These are phyloP conservation scores for Cutaneotrichosporon sp. DNA, from an alignment of 1,284 basidiomycete genomes.

Conservation along the genomic window DNA sequence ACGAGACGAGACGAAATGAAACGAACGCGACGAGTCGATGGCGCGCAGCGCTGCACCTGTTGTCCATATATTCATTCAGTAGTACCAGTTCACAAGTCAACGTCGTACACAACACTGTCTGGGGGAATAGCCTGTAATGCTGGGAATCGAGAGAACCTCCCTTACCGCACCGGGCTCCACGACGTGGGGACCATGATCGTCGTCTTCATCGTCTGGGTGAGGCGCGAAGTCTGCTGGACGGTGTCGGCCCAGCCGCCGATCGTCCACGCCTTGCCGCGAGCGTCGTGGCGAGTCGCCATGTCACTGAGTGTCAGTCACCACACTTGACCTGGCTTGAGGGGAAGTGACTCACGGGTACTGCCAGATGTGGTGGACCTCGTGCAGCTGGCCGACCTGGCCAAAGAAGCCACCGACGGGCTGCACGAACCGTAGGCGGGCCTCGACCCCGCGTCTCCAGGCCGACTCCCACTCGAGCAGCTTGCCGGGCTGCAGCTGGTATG, in stretches of 20 bases:
- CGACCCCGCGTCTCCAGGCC: conserved; percentile 85
- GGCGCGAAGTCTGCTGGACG: conserved; percentile 61
- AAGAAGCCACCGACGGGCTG: conserved; percentile 92
- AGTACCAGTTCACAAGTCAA: background rate
- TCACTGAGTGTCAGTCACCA: conserved; percentile 50
- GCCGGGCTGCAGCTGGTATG: conserved; percentile 72
- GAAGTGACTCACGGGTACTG: conserved; percentile 66
- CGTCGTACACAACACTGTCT: conserved; percentile 1
- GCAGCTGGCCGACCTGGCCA: conserved; percentile 83
- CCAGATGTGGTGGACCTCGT: conserved; percentile 92
- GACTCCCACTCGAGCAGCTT: conserved; percentile 89
- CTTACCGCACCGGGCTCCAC: conserved; percentile 48
- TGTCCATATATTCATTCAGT: conserved; percentile 7
- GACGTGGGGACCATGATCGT: conserved; percentile 47
- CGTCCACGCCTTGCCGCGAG: conserved; percentile 85
- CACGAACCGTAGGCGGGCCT: conserved; percentile 79
- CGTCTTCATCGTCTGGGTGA: conserved; percentile 49
- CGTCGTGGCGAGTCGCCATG: conserved; percentile 76
- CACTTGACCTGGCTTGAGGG: background rate
- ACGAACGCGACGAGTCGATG: background rate
- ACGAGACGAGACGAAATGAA: background rate
- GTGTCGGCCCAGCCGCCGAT: conserved; percentile 93
- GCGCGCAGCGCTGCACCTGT: too few relatives aligned
- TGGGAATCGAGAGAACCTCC: background rate
- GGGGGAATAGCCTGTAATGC: conserved; percentile 5